Conservation (phyloP, 106 monocot genomes). For the Iris macrosiphon region DNA sequence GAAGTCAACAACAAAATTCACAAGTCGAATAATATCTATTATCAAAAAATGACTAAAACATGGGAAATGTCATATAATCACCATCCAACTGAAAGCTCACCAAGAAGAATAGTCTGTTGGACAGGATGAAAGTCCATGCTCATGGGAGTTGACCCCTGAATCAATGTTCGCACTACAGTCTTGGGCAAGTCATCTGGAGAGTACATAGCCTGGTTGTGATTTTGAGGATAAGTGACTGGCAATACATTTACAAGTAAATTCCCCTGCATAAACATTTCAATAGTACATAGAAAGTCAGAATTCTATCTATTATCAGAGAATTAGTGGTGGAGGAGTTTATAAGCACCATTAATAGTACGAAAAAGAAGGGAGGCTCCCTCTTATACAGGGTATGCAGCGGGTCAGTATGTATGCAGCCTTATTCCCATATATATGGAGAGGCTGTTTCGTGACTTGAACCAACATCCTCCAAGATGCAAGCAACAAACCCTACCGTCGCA, state of each 20-base stretch:
- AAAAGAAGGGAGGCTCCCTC: too few relatives aligned
- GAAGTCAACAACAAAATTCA: not conserved
- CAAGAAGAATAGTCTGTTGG: conserved; percentile 68
- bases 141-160: conserved; percentile 58
- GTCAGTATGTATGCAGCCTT: too few relatives aligned
- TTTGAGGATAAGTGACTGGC: conserved; percentile 47
- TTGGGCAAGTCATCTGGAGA: conserved; percentile 63
- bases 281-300: too few relatives aligned
- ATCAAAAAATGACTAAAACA: not conserved
- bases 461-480: too few relatives aligned
- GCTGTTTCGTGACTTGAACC: too few relatives aligned
- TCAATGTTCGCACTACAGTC: conserved; percentile 38
- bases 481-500: too few relatives aligned
- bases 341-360: too few relatives aligned
- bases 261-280: conserved; percentile 23
- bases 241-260: conserved; percentile 60
- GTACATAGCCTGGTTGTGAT: conserved; percentile 29
- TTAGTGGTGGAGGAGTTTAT: not conserved
- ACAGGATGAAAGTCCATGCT: conserved; percentile 88
- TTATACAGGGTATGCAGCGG: too few relatives aligned
- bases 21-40: not conserved
- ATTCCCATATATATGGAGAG: too few relatives aligned
- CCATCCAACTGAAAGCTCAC: conserved; percentile 13
- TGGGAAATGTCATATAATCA: not conserved
- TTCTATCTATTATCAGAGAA: not conserved